Evolutionary conservation across 164 flowering plant species (phyloP).

Genomic region (Houttuynia cordata): DNA sequence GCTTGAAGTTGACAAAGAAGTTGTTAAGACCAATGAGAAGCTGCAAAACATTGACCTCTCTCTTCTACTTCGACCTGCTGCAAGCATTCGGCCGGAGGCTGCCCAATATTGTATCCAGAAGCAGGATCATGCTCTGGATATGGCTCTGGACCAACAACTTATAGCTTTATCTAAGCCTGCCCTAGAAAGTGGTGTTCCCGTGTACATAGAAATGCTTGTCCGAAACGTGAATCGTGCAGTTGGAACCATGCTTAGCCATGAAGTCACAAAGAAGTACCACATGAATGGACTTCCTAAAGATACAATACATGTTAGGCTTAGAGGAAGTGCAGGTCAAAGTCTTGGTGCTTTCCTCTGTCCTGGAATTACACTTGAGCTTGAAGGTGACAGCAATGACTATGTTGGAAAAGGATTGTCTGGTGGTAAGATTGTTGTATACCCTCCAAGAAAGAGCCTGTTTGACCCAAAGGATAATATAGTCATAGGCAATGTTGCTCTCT

Average conservation of each 20-base stretch:
- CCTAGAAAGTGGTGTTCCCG: conserved; percentile 66
- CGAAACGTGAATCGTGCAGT: conserved; percentile 87
- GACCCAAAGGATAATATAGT: conserved; percentile 97
- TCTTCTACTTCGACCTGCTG: conserved; percentile 73
- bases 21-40: conserved; percentile 65
- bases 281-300: conserved; percentile 76
- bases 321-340: conserved; percentile 99
- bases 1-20: conserved; percentile 90
- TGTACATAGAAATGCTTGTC: conserved; percentile 73
- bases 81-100: conserved; percentile 84
- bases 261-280: conserved; percentile 80
- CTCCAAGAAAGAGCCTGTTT: conserved; percentile 71
- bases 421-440: conserved; percentile 93
- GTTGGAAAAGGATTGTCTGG: conserved; percentile 99
- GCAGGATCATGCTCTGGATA: conserved; percentile 95
- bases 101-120: conserved; percentile 88
- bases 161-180: conserved; percentile 57
- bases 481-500: conserved; percentile 96
- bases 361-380: conserved; percentile 88
- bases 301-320: conserved; percentile 75
- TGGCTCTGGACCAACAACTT: conserved; percentile 79
- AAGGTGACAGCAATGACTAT: conserved; percentile 98
- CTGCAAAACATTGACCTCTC: conserved; percentile 84
- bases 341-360: conserved; percentile 95
- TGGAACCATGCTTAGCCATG: conserved; percentile 99